A percentile compares a stretch with the other conserved stretches of the same genome.
These are phyloP conservation scores for Xylariaceae sp. DNA, from an alignment of 2,329 filamentous ascomycete species.

Conservation along the genomic window DNA sequence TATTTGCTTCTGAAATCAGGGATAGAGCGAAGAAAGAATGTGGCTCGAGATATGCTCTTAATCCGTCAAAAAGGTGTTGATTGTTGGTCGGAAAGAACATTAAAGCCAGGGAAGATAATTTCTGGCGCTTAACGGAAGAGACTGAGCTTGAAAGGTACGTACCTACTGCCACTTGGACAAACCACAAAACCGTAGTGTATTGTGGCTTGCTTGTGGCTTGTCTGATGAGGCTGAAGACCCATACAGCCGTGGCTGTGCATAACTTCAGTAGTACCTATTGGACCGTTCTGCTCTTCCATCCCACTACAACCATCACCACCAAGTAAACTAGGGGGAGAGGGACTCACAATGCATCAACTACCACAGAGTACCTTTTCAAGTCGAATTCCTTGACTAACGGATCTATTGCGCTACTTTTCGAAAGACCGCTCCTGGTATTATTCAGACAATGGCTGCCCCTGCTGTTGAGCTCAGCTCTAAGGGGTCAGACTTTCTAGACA, in stretches of 20 bases:
- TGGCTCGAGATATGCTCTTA: no score
- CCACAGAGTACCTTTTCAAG: neutral
- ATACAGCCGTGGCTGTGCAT: no score
- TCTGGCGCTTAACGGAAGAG: conserved; percentile 3
- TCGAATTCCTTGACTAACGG: conserved; percentile 2
- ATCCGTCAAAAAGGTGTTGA: neutral
- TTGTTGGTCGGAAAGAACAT: neutral
- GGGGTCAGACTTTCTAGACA: conserved; percentile 55
- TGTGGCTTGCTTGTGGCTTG: neutral
- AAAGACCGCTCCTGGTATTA: neutral
- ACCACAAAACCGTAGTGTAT: conserved; percentile 2
- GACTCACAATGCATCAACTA: conserved; percentile 5
- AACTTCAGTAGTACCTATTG: neutral
- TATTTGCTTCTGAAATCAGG: neutral
- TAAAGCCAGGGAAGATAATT: conserved; percentile 9
- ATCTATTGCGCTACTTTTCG: neutral
- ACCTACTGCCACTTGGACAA: conserved; percentile 1
- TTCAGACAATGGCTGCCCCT: conserved; percentile 31
- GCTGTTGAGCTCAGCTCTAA: conserved; percentile 36
- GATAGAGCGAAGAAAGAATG: neutral
- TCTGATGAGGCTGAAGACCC: no score
- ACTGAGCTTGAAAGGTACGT: conserved; percentile 15
- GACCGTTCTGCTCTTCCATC: neutral
- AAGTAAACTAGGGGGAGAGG: neutral
- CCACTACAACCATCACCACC: neutral